Percentiles rank a stretch among this genome's conserved stretches.
phyloP scores from a whole-genome alignment of 148 eudicot genomes.

The Linanthus parryae region DNA sequence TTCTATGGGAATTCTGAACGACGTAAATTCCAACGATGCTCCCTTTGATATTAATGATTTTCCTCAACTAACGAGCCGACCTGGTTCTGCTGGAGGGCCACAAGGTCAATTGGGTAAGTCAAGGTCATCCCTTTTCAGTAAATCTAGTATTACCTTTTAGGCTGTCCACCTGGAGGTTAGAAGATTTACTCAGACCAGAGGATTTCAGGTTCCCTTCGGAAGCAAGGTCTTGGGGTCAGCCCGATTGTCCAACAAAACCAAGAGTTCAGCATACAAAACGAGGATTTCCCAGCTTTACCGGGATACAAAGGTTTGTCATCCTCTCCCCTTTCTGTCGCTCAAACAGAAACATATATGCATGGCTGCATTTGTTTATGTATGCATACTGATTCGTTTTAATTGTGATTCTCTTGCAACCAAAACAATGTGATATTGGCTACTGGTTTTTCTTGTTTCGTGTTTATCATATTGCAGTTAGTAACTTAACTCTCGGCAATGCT shows the following conservation, averaged over 20 bases:
- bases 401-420: no score
- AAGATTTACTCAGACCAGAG: constrained; percentile 12
- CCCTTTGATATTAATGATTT: constrained; percentile 95
- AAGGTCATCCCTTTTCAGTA: constrained; percentile 3
- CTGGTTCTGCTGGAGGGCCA: constrained; percentile 93
- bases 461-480: no score
- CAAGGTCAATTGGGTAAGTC: constrained; percentile 86
- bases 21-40: constrained; percentile 76
- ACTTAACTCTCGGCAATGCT: no score
- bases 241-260: constrained; percentile 95
- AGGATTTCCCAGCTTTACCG: constrained; percentile 98
- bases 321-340: no score
- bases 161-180: constrained; percentile 11
- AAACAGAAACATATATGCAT: no score
- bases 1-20: constrained; percentile 86
- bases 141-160: neutral
- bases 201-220: constrained; percentile 74
- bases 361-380: no score
- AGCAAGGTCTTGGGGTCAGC: constrained; percentile 90
- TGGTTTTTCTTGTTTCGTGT: no score
- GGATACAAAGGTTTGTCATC: constrained; percentile 80
- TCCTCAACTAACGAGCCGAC: constrained; percentile 89
- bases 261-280: constrained; percentile 96
- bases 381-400: no score
- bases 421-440: no score